Evolutionary conservation across 176 grass and related monocot genomes (phyloP).

Genomic region (Carex cristatella): DNA sequence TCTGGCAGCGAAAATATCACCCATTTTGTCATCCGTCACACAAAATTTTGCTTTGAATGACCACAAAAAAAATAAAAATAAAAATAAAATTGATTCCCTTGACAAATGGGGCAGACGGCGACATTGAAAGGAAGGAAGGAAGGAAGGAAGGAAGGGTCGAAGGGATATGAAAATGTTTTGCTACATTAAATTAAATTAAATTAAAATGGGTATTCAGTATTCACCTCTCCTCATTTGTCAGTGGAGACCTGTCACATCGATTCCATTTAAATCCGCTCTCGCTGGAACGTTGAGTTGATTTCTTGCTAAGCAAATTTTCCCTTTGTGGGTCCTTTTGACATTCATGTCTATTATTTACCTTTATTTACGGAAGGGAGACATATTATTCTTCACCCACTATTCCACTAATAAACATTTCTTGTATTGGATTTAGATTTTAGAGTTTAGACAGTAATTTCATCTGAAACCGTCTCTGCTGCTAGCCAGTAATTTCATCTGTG

Average conservation of each 20-base stretch:
- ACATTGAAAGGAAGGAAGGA: neutral
- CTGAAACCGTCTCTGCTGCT: slow-evolving; percentile 17
- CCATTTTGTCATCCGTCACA: neutral
- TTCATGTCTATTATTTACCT: slow-evolving; percentile 7
- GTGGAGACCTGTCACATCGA: slow-evolving; percentile 18
- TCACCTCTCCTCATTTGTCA: neutral
- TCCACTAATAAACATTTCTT: neutral
- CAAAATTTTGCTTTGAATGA: neutral
- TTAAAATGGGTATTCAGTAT: neutral
- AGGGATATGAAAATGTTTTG: neutral
- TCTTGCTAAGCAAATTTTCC: slow-evolving; percentile 6
- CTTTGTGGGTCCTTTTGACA: slow-evolving; percentile 19
- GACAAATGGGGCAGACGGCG: neutral
- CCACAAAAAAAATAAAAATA: neutral
- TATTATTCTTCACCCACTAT: neutral
- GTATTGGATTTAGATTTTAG: neutral
- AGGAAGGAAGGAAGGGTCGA: no score
- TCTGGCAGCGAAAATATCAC: neutral
- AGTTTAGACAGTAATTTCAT: no score
- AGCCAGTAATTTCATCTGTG: slow-evolving; percentile 21
- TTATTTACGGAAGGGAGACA: neutral
- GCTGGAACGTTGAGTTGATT: neutral
- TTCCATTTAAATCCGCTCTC: slow-evolving; percentile 2
- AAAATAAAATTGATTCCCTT: neutral
- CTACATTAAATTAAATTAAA: neutral